phyloP scores from a whole-genome alignment of 129 eudicot genomes.

The Artemisia argyi region DNA sequence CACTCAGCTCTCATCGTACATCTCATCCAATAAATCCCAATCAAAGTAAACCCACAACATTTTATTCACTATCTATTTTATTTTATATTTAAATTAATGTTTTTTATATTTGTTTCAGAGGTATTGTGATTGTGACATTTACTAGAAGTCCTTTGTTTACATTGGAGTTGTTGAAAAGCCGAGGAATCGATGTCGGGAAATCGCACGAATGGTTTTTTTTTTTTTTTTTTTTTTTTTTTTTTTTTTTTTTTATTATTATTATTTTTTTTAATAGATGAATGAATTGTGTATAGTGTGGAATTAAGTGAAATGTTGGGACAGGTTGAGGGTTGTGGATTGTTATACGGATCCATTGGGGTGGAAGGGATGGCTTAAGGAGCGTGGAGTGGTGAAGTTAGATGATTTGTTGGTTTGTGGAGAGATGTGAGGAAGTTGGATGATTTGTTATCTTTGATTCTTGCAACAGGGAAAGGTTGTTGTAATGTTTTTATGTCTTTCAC shows the following conservation, averaged over 20 bases:
- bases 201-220: conserved; percentile 54
- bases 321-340: conserved; percentile 90
- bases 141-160: conserved; percentile 68
- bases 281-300: neutral
- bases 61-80: neutral
- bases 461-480: conserved; percentile 63
- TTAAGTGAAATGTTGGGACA: conserved; percentile 21
- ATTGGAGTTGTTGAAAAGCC: conserved; percentile 51
- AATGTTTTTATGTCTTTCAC: too few relatives aligned
- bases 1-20: conserved; percentile 63
- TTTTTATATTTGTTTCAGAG: conserved; percentile 45
- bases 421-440: conserved; percentile 77
- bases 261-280: neutral
- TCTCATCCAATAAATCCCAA: conserved; percentile 68
- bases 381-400: conserved; percentile 45
- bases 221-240: neutral
- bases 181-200: conserved; percentile 43
- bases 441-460: conserved; percentile 52
- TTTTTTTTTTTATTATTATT: too few relatives aligned
- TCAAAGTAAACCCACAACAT: conserved; percentile 38
- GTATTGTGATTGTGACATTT: conserved; percentile 66
- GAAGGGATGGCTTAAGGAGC: conserved; percentile 69
- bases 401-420: conserved; percentile 45
- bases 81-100: neutral
- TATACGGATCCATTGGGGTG: conserved; percentile 96